Percentiles rank a stretch among this genome's conserved stretches.
These are phyloP conservation scores for Rhizopus arrhizus DNA, from an alignment of 371 early-diverging fungal species.

Conservation along the genomic window DNA sequence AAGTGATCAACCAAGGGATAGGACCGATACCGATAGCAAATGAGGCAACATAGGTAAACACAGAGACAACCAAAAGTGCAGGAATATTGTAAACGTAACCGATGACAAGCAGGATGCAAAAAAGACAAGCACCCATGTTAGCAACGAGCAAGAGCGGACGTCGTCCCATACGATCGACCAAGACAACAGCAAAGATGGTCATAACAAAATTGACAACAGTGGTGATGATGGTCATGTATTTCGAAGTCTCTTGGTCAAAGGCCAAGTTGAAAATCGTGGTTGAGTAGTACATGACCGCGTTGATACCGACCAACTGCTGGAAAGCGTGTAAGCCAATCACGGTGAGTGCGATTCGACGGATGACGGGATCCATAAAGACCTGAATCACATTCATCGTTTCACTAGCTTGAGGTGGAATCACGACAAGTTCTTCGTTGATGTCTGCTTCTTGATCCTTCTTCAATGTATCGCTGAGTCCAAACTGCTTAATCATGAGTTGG, in stretches of 20 bases:
- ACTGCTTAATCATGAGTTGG: conserved; percentile 27
- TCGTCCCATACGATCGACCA: conserved; percentile 80
- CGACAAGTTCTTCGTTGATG: too few relatives aligned
- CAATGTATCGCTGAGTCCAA: too few relatives aligned
- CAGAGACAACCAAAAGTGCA: conserved; percentile 62
- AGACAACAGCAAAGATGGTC: conserved; percentile 52
- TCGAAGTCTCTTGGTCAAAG: conserved; percentile 51
- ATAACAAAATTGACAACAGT: conserved; percentile 67
- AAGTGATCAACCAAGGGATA: conserved; percentile 79
- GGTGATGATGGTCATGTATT: conserved; percentile 57
- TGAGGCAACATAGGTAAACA: conserved; percentile 73
- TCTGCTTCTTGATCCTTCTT: not conserved
- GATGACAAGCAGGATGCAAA: conserved; percentile 58
- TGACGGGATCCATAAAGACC: conserved; percentile 49
- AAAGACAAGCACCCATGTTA: conserved; percentile 57
- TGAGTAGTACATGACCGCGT: conserved; percentile 83
- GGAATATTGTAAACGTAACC: conserved; percentile 52
- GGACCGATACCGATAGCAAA: conserved; percentile 87
- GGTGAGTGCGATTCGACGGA: conserved; percentile 61
- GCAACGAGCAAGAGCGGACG: conserved; percentile 70
- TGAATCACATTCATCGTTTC: conserved; percentile 33
- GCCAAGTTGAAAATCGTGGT: conserved; percentile 63
- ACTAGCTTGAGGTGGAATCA: too few relatives aligned
- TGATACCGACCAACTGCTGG: conserved; percentile 90
- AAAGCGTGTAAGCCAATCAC: conserved; percentile 50